These are phyloP conservation scores for Cladophialophora exuberans DNA, from an alignment of 2,329 filamentous ascomycete species.

Conservation along the genomic window DNA sequence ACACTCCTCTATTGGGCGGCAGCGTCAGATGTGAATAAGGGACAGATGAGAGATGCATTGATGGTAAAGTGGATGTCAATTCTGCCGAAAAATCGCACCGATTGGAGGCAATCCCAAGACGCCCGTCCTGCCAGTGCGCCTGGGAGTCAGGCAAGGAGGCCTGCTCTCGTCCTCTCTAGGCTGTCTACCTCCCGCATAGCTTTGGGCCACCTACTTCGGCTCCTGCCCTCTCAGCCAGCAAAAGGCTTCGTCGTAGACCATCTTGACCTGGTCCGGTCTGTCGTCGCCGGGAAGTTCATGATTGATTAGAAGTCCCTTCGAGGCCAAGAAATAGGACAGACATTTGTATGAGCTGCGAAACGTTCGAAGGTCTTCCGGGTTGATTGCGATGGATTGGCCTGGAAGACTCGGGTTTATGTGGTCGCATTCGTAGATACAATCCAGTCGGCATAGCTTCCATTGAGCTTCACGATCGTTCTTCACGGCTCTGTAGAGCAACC, in stretches of 20 bases:
- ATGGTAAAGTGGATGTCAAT: not conserved
- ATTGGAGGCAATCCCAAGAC: too few relatives aligned
- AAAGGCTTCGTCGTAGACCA: slow-evolving; percentile 1
- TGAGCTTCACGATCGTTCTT: not conserved
- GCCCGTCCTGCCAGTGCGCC: too few relatives aligned
- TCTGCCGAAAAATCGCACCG: not conserved
- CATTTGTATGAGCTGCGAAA: not conserved
- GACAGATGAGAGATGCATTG: not conserved
- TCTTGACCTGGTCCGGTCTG: slow-evolving; percentile 3
- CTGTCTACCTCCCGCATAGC: too few relatives aligned
- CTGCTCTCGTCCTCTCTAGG: too few relatives aligned
- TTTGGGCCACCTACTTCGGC: too few relatives aligned
- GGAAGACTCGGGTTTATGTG: not conserved
- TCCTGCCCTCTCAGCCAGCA: not conserved
- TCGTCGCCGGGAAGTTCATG: slow-evolving; percentile 7
- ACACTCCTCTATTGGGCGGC: too few relatives aligned
- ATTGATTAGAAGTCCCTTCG: not conserved
- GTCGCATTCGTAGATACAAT: slow-evolving; percentile 9
- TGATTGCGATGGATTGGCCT: not conserved
- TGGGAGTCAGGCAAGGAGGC: too few relatives aligned
- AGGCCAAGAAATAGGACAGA: not conserved
- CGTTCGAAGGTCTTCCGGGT: not conserved
- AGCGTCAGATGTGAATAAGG: not conserved
- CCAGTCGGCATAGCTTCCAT: not conserved
- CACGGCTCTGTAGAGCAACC: slow-evolving; percentile 4